Percentiles rank a stretch among this genome's conserved stretches.
These are phyloP conservation scores for Colletotrichum ledebouriae DNA, from an alignment of 2,329 filamentous ascomycete genomes.

Conservation along the genomic window DNA sequence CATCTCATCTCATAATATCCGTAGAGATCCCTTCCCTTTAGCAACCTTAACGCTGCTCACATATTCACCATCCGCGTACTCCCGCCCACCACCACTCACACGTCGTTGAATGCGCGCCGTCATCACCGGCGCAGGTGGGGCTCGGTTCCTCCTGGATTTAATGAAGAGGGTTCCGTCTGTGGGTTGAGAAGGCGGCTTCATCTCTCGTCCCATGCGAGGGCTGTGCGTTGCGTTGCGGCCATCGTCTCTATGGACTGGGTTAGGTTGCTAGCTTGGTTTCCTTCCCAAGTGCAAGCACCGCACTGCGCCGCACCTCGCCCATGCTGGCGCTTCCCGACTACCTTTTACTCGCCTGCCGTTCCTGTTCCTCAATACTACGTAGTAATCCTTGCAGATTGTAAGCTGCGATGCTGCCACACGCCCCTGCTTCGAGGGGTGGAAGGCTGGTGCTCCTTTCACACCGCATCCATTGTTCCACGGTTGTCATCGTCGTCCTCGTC, in stretches of 20 bases:
- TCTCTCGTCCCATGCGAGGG: slow-evolving; percentile 37
- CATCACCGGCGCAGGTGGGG: slow-evolving; percentile 30
- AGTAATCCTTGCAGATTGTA: background rate
- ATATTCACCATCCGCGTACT: background rate
- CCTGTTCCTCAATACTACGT: background rate
- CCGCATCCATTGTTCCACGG: background rate
- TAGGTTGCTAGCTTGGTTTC: too few species aligned
- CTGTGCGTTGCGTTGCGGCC: slow-evolving; percentile 17
- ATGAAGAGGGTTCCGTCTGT: slow-evolving; percentile 40
- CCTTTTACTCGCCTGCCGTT: background rate
- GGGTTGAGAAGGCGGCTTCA: slow-evolving; percentile 32
- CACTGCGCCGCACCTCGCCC: background rate
- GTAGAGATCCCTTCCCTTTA: too few species aligned
- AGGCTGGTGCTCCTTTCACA: background rate
- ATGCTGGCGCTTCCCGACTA: background rate
- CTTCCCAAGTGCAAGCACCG: background rate
- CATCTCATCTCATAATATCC: too few species aligned
- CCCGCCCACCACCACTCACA: slow-evolving; percentile 6
- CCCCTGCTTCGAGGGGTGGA: background rate
- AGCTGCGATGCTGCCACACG: background rate
- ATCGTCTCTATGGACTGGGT: too few species aligned
- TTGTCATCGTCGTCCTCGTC: background rate
- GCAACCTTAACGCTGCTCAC: too few species aligned
- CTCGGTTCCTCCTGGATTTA: slow-evolving; percentile 30
- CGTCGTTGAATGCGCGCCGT: slow-evolving; percentile 17